Base-by-base conservation (phyloP, 257 asterid genomes). In the Scutellaria barbata region DNA sequence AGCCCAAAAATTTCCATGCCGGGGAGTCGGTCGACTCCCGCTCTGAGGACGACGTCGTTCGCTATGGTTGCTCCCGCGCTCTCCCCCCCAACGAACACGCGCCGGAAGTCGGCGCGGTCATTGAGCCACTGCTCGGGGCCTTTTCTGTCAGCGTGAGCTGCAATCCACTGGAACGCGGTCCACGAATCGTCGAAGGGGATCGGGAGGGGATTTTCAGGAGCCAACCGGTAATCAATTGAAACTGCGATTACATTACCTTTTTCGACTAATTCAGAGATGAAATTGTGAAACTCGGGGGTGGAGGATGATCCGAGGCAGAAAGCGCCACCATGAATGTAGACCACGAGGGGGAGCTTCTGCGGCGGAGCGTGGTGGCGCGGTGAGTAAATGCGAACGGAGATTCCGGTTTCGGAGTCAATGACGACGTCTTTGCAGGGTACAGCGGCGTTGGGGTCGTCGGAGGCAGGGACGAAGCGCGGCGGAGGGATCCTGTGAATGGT, bases 61-160 rank as follows among this genome's bases (percentile, higher is more conserved):
- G 87, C 87, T 2, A 91, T 84, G n/a, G 63, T 87, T 0, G 83
- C 95, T 1, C 97, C 96, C 1, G 96, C 95, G 69, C 96, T 91
- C 70, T 91, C 96, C 11, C 97, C 97, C 0, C 89, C 93, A 1
- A 91, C 0, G 6, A 78, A 89, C 60, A 89, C 76, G 39, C 85
- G 80, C 41, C 63, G 64, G 53, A 89, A 85, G 72, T 87, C 93
- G 22, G 88, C 96, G 63, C 25, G 8, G 4, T 85, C 81, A 35
- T 79, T 87, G 11, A 91, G 80, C 96, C 93, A 86, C 0, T 85
- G 80, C 2, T 89, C 94, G 12, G 87, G 72, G 43, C 93, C 89
- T 7, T 37, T 25, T 8, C 85, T 74, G 40, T 2, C 37, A 2
- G 80, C 80, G 73, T 86, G 96, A 1, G 84, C 67, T 8, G 78